A percentile compares a stretch with the other conserved stretches of the same genome.
Conservation (phyloP, 2,329 filamentous ascomycete genomes). For the Fusarium tuaranense region DNA sequence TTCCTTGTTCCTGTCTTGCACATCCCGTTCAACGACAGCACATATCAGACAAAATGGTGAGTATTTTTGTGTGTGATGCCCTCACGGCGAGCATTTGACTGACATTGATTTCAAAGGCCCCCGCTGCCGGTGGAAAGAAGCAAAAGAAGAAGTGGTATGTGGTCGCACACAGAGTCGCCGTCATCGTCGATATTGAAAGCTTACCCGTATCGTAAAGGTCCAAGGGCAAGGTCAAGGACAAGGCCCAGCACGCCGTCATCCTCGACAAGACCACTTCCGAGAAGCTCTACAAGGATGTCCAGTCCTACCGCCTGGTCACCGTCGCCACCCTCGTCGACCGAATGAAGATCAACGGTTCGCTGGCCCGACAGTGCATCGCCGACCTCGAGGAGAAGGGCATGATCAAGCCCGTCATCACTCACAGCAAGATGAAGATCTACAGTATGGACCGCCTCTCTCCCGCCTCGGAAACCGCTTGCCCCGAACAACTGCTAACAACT, state of each 20-base stretch:
- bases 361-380: constrained; percentile 88
- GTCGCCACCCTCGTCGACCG: constrained; percentile 98
- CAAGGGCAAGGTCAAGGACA: constrained; percentile 93
- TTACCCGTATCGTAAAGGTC: constrained; percentile 46
- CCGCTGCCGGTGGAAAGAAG: constrained; percentile 62
- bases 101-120: constrained; percentile 50
- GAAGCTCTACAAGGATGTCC: constrained; percentile 99
- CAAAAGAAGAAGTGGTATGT: constrained; percentile 64
- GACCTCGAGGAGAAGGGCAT: constrained; percentile 98
- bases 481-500: constrained; percentile 44
- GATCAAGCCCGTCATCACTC: constrained; percentile 97
- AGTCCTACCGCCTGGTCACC: constrained; percentile 99
- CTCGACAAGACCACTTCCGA: constrained; percentile 98
- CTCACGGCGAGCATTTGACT: constrained; percentile 33
- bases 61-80: constrained; percentile 33
- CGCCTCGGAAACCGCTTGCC: background rate
- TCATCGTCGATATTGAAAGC: constrained; percentile 17
- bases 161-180: constrained; percentile 27
- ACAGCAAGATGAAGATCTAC: constrained; percentile 99
- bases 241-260: constrained; percentile 99
- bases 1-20: constrained; percentile 49
- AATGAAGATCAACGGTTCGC: constrained; percentile 99
- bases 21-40: constrained; percentile 54
- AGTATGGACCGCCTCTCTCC: constrained; percentile 65
- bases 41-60: constrained; percentile 60